These are phyloP conservation scores for Chrysopogon serrulatus DNA, from an alignment of 176 grass and related monocot genomes.

Conservation along the genomic window DNA sequence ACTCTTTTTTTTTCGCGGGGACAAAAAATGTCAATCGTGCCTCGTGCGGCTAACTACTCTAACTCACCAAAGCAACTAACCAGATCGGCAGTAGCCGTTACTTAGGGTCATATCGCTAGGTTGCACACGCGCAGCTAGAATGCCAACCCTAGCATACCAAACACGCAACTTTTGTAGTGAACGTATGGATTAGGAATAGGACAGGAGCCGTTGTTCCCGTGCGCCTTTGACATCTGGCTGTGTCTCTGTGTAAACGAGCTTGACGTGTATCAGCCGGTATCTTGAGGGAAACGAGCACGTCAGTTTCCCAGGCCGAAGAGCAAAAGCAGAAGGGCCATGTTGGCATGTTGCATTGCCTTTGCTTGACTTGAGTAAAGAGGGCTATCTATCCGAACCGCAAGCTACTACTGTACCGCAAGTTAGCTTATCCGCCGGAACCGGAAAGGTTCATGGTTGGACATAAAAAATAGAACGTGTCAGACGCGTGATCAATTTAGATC, in stretches of 20 bases:
- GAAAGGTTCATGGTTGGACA: not conserved
- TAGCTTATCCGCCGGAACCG: not conserved
- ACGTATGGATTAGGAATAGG: not conserved
- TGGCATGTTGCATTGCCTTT: conserved; percentile 1
- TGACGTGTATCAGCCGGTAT: not conserved
- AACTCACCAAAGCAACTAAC: not conserved
- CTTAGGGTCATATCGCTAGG: not conserved
- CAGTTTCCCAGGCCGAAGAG: conserved; percentile 12
- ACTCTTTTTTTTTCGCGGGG: too few relatives aligned
- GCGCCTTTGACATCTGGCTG: not conserved
- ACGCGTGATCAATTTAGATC: not conserved
- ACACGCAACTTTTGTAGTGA: not conserved
- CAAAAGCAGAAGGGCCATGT: not conserved
- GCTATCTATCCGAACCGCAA: not conserved
- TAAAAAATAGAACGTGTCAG: not conserved
- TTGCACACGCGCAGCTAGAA: not conserved
- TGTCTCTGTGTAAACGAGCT: not conserved
- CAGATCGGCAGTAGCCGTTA: not conserved
- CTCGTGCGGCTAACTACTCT: not conserved
- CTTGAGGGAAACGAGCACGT: conserved; percentile 8
- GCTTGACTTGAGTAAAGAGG: conserved; percentile 1
- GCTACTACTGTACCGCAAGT: not conserved
- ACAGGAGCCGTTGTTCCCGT: not conserved
- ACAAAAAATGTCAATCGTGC: not conserved
- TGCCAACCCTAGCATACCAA: not conserved